Evolutionary conservation across 2,329 filamentous ascomycete genomes (phyloP).

Genomic region (Exserohilum turcica): DNA sequence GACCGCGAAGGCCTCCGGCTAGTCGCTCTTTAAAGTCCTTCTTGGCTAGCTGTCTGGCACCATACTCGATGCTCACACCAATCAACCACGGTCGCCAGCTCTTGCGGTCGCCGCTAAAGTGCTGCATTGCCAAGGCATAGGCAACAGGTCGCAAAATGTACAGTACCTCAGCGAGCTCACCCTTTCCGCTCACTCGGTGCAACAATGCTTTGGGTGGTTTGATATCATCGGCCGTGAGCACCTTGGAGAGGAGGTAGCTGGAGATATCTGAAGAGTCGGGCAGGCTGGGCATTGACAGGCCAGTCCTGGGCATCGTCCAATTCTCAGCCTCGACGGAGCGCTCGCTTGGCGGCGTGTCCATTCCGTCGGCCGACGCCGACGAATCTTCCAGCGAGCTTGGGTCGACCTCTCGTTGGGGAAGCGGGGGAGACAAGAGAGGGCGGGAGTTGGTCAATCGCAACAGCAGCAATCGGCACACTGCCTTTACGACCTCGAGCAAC

Average conservation of each 20-base stretch:
- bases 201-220: slow-evolving; percentile 86
- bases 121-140: slow-evolving; percentile 82
- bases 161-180: slow-evolving; percentile 84
- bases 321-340: slow-evolving; percentile 51
- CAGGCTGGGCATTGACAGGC: slow-evolving; percentile 80
- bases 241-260: slow-evolving; percentile 83
- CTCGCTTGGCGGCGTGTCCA: slow-evolving; percentile 53
- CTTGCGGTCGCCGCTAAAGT: slow-evolving; percentile 71
- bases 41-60: slow-evolving; percentile 81
- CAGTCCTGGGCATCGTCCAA: slow-evolving; percentile 95
- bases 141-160: slow-evolving; percentile 88
- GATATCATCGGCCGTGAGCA: slow-evolving; percentile 94
- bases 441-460: slow-evolving; percentile 82
- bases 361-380: slow-evolving; percentile 52
- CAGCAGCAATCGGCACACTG: slow-evolving; percentile 78
- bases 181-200: slow-evolving; percentile 74
- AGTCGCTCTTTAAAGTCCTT: slow-evolving; percentile 66
- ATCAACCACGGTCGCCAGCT: slow-evolving; percentile 93
- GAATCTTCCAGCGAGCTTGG: slow-evolving; percentile 64
- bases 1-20: slow-evolving; percentile 72
- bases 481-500: slow-evolving; percentile 83
- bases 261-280: slow-evolving; percentile 83
- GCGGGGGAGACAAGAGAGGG: slow-evolving; percentile 78
- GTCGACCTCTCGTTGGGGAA: slow-evolving; percentile 84
- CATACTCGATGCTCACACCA: slow-evolving; percentile 82